Percentiles rank a stretch among this genome's conserved stretches.
Evolutionary conservation across 345 rosid species (phyloP).

Genomic region (Adansonia digitata): DNA sequence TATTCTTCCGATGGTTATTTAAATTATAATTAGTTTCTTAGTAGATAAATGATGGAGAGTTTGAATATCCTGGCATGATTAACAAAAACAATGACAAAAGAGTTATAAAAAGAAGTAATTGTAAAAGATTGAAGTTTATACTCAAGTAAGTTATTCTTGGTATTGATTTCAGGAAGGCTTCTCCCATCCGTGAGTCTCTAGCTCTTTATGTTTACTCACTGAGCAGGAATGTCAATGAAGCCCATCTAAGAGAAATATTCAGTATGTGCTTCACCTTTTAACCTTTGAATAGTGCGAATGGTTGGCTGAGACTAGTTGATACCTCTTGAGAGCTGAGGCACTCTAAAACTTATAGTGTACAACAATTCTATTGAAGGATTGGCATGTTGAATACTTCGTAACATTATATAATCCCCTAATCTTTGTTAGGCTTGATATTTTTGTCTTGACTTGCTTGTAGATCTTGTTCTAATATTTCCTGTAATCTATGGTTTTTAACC

Average conservation of each 20-base stretch:
- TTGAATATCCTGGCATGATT: background rate
- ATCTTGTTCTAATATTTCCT: background rate
- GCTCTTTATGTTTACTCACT: conserved; percentile 76
- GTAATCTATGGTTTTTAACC: too few species aligned
- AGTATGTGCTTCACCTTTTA: conserved; percentile 19
- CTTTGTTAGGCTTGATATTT: too few species aligned
- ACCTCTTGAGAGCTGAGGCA: background rate
- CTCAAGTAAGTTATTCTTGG: background rate
- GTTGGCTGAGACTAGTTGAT: background rate
- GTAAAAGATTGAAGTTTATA: background rate
- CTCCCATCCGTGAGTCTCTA: conserved; percentile 75
- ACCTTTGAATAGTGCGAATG: background rate
- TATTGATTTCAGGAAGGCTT: conserved; percentile 54
- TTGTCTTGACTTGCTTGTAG: background rate
- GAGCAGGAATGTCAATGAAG: conserved; percentile 87
- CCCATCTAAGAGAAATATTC: conserved; percentile 45
- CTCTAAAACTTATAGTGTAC: too few species aligned
- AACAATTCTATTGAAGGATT: background rate
- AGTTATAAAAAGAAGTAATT: background rate
- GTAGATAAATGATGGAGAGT: background rate
- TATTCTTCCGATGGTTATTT: too few species aligned
- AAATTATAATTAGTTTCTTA: background rate
- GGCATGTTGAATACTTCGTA: background rate
- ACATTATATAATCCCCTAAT: background rate
- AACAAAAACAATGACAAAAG: too few species aligned